A percentile compares a stretch with the other conserved stretches of the same genome.
Conservation (phyloP, 805 yeast genomes). For the Debaryomyces maramus region DNA sequence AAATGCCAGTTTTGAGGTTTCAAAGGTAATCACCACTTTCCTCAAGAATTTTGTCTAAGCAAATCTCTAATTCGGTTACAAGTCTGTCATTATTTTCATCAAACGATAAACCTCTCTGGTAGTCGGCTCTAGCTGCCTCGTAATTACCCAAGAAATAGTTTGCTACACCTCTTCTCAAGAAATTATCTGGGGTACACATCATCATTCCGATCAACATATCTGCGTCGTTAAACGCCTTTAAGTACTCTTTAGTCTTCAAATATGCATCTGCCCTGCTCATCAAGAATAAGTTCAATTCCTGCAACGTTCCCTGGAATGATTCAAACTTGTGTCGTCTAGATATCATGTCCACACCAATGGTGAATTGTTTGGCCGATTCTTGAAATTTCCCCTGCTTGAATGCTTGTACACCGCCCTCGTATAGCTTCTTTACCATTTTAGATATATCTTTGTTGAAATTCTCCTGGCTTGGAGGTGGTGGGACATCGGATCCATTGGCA, state of each 20-base stretch:
- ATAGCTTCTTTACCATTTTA: conserved; percentile 63
- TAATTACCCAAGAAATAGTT: conserved; percentile 60
- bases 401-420: conserved; percentile 60
- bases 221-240: conserved; percentile 67
- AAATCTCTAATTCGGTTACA: conserved; percentile 46
- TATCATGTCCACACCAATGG: conserved; percentile 68
- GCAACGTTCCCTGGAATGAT: conserved; percentile 67
- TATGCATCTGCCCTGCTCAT: conserved; percentile 73
- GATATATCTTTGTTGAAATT: conserved; percentile 54
- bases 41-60: conserved; percentile 49
- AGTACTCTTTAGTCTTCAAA: conserved; percentile 51
- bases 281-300: conserved; percentile 63
- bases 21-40: conserved; percentile 57
- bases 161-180: conserved; percentile 69
- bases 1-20: too few species aligned
- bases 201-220: conserved; percentile 63
- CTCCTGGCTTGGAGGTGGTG: conserved; percentile 55
- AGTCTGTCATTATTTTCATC: conserved; percentile 53
- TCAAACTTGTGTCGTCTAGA: conserved; percentile 71
- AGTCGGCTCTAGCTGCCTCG: conserved; percentile 60
- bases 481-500: conserved; percentile 48
- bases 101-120: conserved; percentile 73
- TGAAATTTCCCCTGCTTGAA: conserved; percentile 54
- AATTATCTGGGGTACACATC: conserved; percentile 64
- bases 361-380: conserved; percentile 64